These are phyloP conservation scores for Termitomyces sp. DNA, from an alignment of 768 basidiomycete genomes.

Conservation along the genomic window DNA sequence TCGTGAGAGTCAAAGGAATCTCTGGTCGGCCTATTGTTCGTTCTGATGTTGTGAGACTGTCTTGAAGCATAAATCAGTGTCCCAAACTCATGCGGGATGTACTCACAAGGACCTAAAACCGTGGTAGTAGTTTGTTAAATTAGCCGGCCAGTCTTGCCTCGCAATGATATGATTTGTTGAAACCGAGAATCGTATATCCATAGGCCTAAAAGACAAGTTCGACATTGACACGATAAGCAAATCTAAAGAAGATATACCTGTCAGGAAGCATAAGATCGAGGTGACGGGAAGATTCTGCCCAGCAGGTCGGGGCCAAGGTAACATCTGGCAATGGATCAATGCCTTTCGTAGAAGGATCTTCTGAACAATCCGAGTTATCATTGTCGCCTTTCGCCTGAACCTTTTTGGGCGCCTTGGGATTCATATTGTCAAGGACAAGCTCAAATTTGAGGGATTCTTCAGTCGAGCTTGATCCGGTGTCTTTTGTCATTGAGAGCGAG, in stretches of 20 bases:
- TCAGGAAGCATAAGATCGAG: conserved; percentile 56
- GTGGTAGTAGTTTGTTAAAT: conserved; percentile 36
- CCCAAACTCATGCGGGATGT: background rate
- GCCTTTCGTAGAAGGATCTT: background rate
- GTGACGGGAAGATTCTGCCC: conserved; percentile 29
- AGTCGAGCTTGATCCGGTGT: conserved; percentile 3
- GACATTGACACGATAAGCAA: background rate
- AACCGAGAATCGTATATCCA: conserved; percentile 53
- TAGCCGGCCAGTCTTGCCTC: conserved; percentile 32
- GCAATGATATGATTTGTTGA: conserved; percentile 27
- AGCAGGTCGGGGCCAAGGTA: conserved; percentile 23
- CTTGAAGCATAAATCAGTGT: conserved; percentile 5
- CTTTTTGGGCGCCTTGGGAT: background rate
- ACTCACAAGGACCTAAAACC: conserved; percentile 43
- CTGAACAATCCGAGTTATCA: background rate
- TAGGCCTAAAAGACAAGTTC: conserved; percentile 33
- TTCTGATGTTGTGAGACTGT: conserved; percentile 30
- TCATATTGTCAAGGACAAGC: conserved; percentile 23
- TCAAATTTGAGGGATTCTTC: conserved; percentile 35
- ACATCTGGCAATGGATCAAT: background rate
- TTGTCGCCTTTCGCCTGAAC: background rate
- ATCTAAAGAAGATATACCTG: conserved; percentile 31
- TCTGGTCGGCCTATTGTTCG: conserved; percentile 34
- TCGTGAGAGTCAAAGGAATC: conserved; percentile 39
- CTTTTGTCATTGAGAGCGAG: conserved; percentile 19